Evolutionary conservation across 2,329 filamentous ascomycete species (phyloP), one percentile per base, ranked within the genome.

Genomic region (Aspergillus fructus): DNA sequence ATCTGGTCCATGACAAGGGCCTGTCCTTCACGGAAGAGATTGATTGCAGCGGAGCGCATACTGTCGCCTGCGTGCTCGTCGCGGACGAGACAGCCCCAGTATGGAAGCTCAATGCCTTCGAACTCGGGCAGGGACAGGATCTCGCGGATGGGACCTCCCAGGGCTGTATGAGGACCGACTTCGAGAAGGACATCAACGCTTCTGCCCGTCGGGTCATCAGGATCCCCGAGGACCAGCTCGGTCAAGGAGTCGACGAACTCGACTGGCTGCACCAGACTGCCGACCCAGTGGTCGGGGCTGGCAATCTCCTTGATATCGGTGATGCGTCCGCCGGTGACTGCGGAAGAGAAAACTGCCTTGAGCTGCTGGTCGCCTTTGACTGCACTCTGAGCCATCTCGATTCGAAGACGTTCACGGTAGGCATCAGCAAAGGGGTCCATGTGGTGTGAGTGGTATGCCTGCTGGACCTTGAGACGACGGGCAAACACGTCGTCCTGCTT

Each of bases 371-470:
- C 21, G 6, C 2, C 11, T 4, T 45, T 19, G 4, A 5, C 13
- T 11, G 9, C 42, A 3, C 19, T 19, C 42, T 15, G 19, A 11
- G 23, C 42, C 42, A 49, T 34, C 21, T n/a, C 47, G 33, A 13
- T 15, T 17, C 33, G 30, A 23, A 24, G 47, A 1, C 13, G 24
- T 33, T n/a, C 47, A 5, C 19, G 17, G n/a, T 59, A 59, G 1
- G 13, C 11, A 5, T 2, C n/a, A 1, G 67, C 57, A 0, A 69
- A 61, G 5, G 37, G 42, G 13, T 64, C 46, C 76, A 79, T 79
- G 39, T 79, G 76, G 34, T 73, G 70, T 0, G 76, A 78, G 53
- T 81, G 78, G 47, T 79, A 81, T 0, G 79, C 78, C 11, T 64
- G 71, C 24, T 76, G 72, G 9, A 23, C 41, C 3, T 72, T 68